Evolutionary conservation across 306 rosid genomes (phyloP).

Genomic region (Prosopis cineraria): DNA sequence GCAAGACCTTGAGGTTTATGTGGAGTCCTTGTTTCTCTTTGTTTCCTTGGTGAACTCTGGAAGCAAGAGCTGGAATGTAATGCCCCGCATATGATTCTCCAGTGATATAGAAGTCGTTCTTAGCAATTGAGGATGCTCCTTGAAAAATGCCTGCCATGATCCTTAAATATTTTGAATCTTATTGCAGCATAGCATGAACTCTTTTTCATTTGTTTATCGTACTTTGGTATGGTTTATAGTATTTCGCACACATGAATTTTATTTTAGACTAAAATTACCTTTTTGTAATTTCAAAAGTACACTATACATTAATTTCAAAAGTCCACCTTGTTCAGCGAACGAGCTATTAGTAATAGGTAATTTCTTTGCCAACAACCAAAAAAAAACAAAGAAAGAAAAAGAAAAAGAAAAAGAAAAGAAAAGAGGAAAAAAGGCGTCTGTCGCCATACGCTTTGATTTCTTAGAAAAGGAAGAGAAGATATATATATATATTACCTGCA

Average conservation of each 20-base stretch:
- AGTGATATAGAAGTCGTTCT: slow-evolving; percentile 83
- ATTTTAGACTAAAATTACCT: background rate
- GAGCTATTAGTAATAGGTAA: background rate
- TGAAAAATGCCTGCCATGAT: slow-evolving; percentile 63
- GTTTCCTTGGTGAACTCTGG: slow-evolving; percentile 78
- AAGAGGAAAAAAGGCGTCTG: background rate
- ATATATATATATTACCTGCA: slow-evolving; percentile 56
- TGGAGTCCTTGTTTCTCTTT: slow-evolving; percentile 60
- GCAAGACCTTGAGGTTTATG: slow-evolving; percentile 70
- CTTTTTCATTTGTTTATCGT: background rate
- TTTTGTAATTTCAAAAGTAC: background rate
- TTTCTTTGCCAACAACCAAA: background rate
- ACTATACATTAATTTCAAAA: background rate
- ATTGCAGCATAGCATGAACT: background rate
- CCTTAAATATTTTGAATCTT: background rate
- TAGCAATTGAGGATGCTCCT: slow-evolving; percentile 61
- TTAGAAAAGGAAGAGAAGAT: background rate
- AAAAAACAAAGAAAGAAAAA: too few species aligned
- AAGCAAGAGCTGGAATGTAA: slow-evolving; percentile 88
- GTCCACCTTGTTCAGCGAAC: background rate
- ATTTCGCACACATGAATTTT: background rate
- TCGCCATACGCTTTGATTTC: background rate
- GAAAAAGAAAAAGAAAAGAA: background rate
- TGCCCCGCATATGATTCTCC: slow-evolving; percentile 98
- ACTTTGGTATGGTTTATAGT: background rate